Evolutionary conservation across 495 filamentous ascomycete species (phyloP).

Genomic region (Lentithecium fluviatile): DNA sequence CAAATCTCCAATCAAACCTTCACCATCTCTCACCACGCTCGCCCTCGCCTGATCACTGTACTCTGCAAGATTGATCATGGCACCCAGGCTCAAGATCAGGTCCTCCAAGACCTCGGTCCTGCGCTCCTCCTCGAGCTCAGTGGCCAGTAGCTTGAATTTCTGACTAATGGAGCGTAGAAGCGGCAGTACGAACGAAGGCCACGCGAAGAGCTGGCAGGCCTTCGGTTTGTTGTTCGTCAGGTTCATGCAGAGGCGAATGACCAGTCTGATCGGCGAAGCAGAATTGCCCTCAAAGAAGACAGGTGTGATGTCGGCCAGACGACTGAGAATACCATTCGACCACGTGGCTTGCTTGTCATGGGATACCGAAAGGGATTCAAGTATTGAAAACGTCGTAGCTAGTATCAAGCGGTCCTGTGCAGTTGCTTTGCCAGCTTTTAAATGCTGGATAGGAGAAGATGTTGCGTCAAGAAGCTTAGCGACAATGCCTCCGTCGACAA

Average conservation of each 20-base stretch:
- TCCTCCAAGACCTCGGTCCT: constrained; percentile 58
- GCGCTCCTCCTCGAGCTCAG: constrained; percentile 45
- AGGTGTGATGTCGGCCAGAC: constrained; percentile 37
- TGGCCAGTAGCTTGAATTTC: constrained; percentile 38
- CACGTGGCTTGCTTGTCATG: constrained; percentile 24
- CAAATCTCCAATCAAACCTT: constrained; percentile 45
- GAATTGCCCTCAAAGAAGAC: constrained; percentile 31
- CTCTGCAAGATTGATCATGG: constrained; percentile 87
- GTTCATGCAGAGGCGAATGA: constrained; percentile 76
- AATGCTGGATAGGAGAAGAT: not conserved
- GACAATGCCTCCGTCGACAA: constrained; percentile 48
- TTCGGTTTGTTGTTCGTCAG: constrained; percentile 76
- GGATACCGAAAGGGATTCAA: constrained; percentile 53
- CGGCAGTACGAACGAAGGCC: constrained; percentile 54
- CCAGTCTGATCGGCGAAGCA: constrained; percentile 25
- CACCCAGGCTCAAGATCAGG: constrained; percentile 75
- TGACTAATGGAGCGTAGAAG: constrained; percentile 51
- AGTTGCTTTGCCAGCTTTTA: constrained; percentile 11
- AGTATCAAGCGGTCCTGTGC: constrained; percentile 27
- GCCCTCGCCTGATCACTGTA: constrained; percentile 58
- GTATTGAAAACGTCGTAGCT: constrained; percentile 56
- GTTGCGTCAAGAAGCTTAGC: constrained; percentile 28
- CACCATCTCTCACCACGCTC: constrained; percentile 40
- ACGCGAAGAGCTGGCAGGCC: constrained; percentile 66
- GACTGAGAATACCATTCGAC: constrained; percentile 36